A percentile compares a stretch with the other conserved stretches of the same genome.
Conservation (phyloP, 345 rosid species). For the Eutrema heterophyllum region DNA sequence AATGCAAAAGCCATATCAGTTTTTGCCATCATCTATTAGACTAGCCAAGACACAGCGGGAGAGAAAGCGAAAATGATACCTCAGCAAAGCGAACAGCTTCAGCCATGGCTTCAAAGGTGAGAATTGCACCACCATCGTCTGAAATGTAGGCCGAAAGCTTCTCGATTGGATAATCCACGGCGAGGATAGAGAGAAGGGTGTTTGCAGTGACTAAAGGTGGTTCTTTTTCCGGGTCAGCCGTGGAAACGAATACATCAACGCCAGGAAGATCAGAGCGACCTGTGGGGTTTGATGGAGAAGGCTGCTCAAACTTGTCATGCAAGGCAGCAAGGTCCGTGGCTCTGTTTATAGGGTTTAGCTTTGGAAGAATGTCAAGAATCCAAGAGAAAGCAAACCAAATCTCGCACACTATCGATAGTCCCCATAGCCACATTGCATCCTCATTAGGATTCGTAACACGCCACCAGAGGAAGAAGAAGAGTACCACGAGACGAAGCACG, state of each 20-base stretch:
- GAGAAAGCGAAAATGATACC: constrained; percentile 21
- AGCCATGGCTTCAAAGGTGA: constrained; percentile 97
- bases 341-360: constrained; percentile 80
- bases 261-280: constrained; percentile 92
- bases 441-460: constrained; percentile 66
- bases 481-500: constrained; percentile 42
- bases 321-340: constrained; percentile 76
- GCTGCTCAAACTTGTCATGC: constrained; percentile 66
- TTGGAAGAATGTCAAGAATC: constrained; percentile 79
- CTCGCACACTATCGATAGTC: constrained; percentile 70
- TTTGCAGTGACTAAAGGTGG: constrained; percentile 93
- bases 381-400: constrained; percentile 94
- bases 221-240: constrained; percentile 89
- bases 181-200: constrained; percentile 72
- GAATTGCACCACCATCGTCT: constrained; percentile 86
- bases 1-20: neutral
- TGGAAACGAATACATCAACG: constrained; percentile 77
- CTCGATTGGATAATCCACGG: constrained; percentile 78
- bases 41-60: neutral
- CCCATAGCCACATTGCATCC: constrained; percentile 95
- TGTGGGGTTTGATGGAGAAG: constrained; percentile 69
- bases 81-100: constrained; percentile 86
- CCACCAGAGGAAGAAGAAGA: constrained; percentile 65
- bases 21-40: neutral
- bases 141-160: constrained; percentile 75